Percentiles rank a stretch among this genome's conserved stretches.
Conservation (phyloP, 1,139 yeast species). For the Scheffersomyces titani region DNA sequence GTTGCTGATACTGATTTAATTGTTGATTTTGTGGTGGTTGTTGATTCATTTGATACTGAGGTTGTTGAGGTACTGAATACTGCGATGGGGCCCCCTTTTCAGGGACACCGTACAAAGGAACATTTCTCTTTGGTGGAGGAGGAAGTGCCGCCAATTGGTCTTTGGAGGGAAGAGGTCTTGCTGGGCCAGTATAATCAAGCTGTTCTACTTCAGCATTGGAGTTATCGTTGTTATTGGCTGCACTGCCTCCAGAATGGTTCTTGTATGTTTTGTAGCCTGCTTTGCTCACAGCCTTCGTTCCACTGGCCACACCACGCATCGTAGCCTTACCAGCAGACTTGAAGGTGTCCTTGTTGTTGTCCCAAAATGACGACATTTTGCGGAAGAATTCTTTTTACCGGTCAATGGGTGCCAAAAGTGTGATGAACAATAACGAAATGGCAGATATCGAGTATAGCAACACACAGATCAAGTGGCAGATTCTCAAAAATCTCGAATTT, state of each 20-base stretch:
- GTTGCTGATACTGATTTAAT: neutral
- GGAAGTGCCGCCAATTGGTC: slow-evolving; percentile 47
- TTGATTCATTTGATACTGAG: slow-evolving; percentile 4
- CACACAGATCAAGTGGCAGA: neutral
- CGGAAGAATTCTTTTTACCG: neutral
- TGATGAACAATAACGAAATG: neutral
- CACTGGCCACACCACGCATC: slow-evolving; percentile 50
- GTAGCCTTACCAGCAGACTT: slow-evolving; percentile 50
- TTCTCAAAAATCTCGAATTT: neutral
- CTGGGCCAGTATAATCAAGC: slow-evolving; percentile 7
- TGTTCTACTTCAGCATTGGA: slow-evolving; percentile 3
- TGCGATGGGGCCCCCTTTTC: slow-evolving; percentile 8
- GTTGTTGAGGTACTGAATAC: slow-evolving; percentile 1
- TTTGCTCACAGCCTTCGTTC: slow-evolving; percentile 46
- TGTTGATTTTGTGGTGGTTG: neutral
- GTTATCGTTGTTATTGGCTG: neutral
- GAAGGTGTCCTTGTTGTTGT: slow-evolving; percentile 50
- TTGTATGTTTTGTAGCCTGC: slow-evolving; percentile 55
- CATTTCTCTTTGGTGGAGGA: slow-evolving; percentile 53
- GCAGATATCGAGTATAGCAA: neutral
- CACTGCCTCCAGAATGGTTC: slow-evolving; percentile 27
- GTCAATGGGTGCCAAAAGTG: neutral
- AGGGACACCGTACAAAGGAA: slow-evolving; percentile 16
- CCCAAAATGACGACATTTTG: slow-evolving; percentile 47
- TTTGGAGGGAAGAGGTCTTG: slow-evolving; percentile 26